Base-by-base conservation (phyloP, 495 filamentous ascomycete genomes). In the Stereocaulon alpinum region DNA sequence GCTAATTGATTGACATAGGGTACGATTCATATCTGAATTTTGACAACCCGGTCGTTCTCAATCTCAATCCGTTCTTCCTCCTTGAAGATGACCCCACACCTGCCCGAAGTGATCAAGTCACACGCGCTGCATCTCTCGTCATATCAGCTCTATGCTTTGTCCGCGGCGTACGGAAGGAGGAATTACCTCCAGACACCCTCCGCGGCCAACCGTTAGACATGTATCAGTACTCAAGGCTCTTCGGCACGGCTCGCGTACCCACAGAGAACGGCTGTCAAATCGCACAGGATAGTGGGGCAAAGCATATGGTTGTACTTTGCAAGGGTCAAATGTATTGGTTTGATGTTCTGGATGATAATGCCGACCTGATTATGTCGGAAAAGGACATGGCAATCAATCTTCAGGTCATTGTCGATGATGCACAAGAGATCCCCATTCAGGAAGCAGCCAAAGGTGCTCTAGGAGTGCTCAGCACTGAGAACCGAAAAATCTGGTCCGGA, bases 261-360 rank as follows among this genome's bases (percentile, higher is more conserved):
- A 96, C 93, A 30, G 89, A 96, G 37, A 88, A 92, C 70, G 93
- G 93, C 11, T 98, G 93, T 68, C 85, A 95, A 58, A 98, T 98
- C 69, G 89, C 89, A 62, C 92, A 96, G 68, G 91, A 96, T 68
- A 86, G 89, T 1, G 80, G 80, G 3, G 84, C 91, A 17, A 94
- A 87, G 73, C 93, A 98, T 70, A 77, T 97, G 47, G 86, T 96
- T n/a, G 88, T 97, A 27, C 76, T 97, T 70, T 95, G 90, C 67
- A 88, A 89, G 63, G 94, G 94, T 12, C 93, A 98, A 63, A 95
- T 97, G 73, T 98, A 98, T 67, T 98, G 93, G 92, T 98, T 97
- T 66, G 93, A 98, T 71, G 92, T 95, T 2, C 74, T 98, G 20
- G 93, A 98, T 64, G 87, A 93, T 64, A 93, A 95, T 68, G 86